Percentiles rank a stretch among this genome's conserved stretches.
These are phyloP conservation scores for Gastrodia elata DNA, from an alignment of 106 monocot species.

Conservation along the genomic window DNA sequence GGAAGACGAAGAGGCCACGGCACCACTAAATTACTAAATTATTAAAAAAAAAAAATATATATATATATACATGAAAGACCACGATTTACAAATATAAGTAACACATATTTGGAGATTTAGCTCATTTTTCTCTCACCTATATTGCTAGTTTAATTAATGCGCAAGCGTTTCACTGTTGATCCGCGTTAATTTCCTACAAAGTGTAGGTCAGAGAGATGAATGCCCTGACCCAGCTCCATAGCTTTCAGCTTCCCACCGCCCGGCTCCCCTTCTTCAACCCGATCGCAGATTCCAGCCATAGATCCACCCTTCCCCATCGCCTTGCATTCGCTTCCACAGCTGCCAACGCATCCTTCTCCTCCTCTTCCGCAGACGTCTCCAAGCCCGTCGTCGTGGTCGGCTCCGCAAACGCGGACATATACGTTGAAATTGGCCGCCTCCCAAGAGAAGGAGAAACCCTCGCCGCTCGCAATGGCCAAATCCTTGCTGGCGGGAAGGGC, in stretches of 20 bases:
- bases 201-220: background rate
- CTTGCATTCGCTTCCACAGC: conserved; percentile 4
- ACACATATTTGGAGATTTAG: too few relatives aligned
- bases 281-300: background rate
- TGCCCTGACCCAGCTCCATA: background rate
- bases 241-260: background rate
- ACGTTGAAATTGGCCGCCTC: conserved; percentile 76
- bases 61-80: too few relatives aligned
- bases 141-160: too few relatives aligned
- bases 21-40: too few relatives aligned
- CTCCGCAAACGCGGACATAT: conserved; percentile 99
- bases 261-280: background rate
- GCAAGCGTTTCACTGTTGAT: too few relatives aligned
- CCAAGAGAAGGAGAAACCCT: conserved; percentile 71
- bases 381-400: conserved; percentile 80
- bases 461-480: conserved; percentile 49
- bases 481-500: conserved; percentile 92
- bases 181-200: too few relatives aligned
- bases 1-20: too few relatives aligned
- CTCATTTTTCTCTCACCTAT: too few relatives aligned
- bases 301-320: background rate
- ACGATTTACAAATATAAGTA: too few relatives aligned
- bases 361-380: background rate
- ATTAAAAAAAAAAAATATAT: too few relatives aligned
- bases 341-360: conserved; percentile 9